Conservation (phyloP, 2,329 filamentous ascomycete genomes). For the Exophiala spinifera region DNA sequence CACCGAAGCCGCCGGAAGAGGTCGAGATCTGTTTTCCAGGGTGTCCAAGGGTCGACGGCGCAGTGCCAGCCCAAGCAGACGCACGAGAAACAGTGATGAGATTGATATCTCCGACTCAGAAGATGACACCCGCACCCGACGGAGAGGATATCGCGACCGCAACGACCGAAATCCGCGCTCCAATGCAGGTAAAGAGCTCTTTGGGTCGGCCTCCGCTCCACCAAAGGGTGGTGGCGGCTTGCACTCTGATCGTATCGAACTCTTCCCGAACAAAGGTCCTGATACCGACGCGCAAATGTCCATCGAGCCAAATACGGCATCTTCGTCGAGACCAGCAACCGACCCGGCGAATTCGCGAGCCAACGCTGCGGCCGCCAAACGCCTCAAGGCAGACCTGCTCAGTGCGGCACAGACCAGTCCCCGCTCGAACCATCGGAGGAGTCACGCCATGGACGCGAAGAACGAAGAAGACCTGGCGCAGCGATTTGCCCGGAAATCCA, state of each 20-base stretch:
- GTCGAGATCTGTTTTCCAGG: conserved; percentile 41
- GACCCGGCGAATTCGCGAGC: conserved; percentile 21
- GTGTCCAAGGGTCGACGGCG: conserved; percentile 47
- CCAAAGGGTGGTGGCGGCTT: conserved; percentile 42
- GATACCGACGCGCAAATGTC: conserved; percentile 19
- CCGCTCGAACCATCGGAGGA: conserved; percentile 44
- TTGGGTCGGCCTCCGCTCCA: conserved; percentile 48
- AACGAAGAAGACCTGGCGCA: conserved; percentile 51
- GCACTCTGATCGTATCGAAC: conserved; percentile 36
- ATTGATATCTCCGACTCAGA: conserved; percentile 40
- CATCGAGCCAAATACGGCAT: conserved; percentile 41
- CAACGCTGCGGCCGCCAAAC: conserved; percentile 33
- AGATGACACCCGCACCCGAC: conserved; percentile 32
- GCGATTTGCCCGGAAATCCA: conserved; percentile 27
- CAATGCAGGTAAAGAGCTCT: conserved; percentile 57
- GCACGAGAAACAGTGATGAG: conserved; percentile 43
- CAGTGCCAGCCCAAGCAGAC: conserved; percentile 58
- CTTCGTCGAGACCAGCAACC: conserved; percentile 29
- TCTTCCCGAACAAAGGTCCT: conserved; percentile 42
- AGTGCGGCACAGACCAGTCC: conserved; percentile 38
- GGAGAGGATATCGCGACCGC: conserved; percentile 44
- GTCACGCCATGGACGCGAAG: conserved; percentile 53
- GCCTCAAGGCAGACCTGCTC: conserved; percentile 58
- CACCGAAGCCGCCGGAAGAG: conserved; percentile 30
- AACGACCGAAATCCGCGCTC: conserved; percentile 36